Percentiles rank a stretch among this genome's conserved stretches.
Conservation (phyloP, 2,329 filamentous ascomycete genomes). For the Neopestalotiopsis sp. region DNA sequence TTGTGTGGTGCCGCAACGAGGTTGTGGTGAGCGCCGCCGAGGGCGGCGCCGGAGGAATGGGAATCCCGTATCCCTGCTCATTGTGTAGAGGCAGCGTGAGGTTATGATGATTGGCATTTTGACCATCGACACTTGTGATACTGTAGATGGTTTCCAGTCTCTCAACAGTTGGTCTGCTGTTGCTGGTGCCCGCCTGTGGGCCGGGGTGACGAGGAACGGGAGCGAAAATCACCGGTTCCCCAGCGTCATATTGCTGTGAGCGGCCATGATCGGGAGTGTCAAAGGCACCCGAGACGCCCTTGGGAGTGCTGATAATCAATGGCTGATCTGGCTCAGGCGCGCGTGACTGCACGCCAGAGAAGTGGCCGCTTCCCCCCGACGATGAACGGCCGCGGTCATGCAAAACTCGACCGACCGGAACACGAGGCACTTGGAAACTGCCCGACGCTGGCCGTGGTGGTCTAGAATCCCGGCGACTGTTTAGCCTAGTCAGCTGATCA, state of each 20-base stretch:
- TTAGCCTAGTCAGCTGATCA: constrained; percentile 44
- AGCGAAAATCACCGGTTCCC: constrained; percentile 54
- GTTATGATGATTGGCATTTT: constrained; percentile 18
- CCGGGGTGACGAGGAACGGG: constrained; percentile 59
- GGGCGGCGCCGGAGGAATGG: constrained; percentile 29
- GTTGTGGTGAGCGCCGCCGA: constrained; percentile 41
- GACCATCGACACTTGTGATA: constrained; percentile 30
- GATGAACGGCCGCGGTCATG: constrained; percentile 26
- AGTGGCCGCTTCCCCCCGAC: constrained; percentile 28
- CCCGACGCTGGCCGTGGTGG: constrained; percentile 49
- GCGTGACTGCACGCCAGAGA: constrained; percentile 29
- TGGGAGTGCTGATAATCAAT: constrained; percentile 65
- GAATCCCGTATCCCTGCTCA: constrained; percentile 17
- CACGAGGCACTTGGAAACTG: constrained; percentile 46
- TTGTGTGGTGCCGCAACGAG: constrained; percentile 44
- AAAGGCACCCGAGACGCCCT: constrained; percentile 58
- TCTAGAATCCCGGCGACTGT: constrained; percentile 42
- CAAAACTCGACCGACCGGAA: constrained; percentile 41
- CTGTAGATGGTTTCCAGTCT: constrained; percentile 62
- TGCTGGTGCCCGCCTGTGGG: constrained; percentile 37
- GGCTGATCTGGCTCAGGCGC: constrained; percentile 51
- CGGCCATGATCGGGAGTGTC: constrained; percentile 46
- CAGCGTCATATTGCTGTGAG: constrained; percentile 32
- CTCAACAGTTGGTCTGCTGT: constrained; percentile 52
- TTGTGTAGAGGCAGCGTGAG: constrained; percentile 11